A percentile compares a stretch with the other conserved stretches of the same genome.
These are phyloP conservation scores for Saccharomyces jurei DNA, from an alignment of 805 yeast species.

Conservation along the genomic window DNA sequence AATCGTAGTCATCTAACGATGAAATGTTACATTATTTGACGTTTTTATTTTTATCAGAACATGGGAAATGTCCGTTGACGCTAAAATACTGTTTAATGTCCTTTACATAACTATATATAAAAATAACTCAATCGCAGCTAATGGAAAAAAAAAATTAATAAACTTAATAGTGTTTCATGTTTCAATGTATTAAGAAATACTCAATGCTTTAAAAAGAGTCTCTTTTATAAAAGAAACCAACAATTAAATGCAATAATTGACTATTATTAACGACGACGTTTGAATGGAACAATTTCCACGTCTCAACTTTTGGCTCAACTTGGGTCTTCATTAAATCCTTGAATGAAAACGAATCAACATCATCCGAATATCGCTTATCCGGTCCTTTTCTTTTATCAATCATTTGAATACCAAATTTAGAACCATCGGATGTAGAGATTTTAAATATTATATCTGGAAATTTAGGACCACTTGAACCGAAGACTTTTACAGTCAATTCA, in stretches of 20 bases:
- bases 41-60: neutral
- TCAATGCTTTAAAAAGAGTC: neutral
- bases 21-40: neutral
- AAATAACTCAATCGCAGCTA: no score
- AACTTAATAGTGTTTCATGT: neutral
- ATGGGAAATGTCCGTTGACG: neutral
- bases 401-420: constrained; percentile 59
- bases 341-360: constrained; percentile 47
- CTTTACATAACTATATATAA: neutral
- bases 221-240: constrained; percentile 47
- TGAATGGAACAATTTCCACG: constrained; percentile 54
- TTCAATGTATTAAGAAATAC: neutral
- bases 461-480: constrained; percentile 39
- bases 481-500: constrained; percentile 31
- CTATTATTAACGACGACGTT: constrained; percentile 64
- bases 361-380: constrained; percentile 18
- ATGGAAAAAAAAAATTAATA: neutral
- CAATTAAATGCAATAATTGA: constrained; percentile 57
- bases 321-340: constrained; percentile 68
- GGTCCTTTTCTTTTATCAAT: constrained; percentile 29
- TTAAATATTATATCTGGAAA: constrained; percentile 62
- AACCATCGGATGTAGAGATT: constrained; percentile 67
- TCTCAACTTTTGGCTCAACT: constrained; percentile 50
- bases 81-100: constrained; percentile 7
- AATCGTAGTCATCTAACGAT: neutral